A percentile compares a stretch with the other conserved stretches of the same genome.
Evolutionary conservation across 176 grass and related monocot genomes (phyloP).

Genomic region (Raddia distichophylla): DNA sequence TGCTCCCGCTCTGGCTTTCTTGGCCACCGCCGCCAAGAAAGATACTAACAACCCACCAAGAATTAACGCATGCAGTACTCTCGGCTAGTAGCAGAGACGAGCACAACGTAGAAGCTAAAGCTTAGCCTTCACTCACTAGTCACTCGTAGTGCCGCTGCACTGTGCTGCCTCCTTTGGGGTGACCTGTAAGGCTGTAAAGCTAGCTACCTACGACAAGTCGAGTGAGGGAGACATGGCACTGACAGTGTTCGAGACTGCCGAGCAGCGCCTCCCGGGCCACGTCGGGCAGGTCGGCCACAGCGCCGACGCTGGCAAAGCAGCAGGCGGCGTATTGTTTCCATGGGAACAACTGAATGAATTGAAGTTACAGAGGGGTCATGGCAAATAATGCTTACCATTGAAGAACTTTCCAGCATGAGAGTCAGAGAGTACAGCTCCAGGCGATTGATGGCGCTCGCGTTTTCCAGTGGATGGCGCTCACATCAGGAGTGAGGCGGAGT

Average conservation of each 20-base stretch:
- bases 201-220: conserved; percentile 35
- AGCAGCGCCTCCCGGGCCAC: conserved; percentile 44
- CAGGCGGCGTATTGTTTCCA: too few relatives aligned
- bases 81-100: background rate
- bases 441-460: too few relatives aligned
- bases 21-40: too few relatives aligned
- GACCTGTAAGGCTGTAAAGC: conserved; percentile 20
- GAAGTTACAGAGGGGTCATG: too few relatives aligned
- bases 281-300: conserved; percentile 28
- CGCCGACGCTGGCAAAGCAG: too few relatives aligned
- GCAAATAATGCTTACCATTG: too few relatives aligned
- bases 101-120: conserved; percentile 27
- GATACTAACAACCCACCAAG: conserved; percentile 14
- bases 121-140: conserved; percentile 7
- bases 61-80: conserved; percentile 7
- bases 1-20: background rate
- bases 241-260: conserved; percentile 51
- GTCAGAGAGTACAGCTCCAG: too few relatives aligned
- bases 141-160: background rate
- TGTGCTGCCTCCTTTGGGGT: background rate
- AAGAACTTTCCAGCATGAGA: too few relatives aligned
- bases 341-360: too few relatives aligned
- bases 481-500: too few relatives aligned
- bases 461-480: too few relatives aligned
- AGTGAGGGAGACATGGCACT: conserved; percentile 41